phyloP scores from a whole-genome alignment of 2,329 filamentous ascomycete genomes.

The Boeremia lycopersici region DNA sequence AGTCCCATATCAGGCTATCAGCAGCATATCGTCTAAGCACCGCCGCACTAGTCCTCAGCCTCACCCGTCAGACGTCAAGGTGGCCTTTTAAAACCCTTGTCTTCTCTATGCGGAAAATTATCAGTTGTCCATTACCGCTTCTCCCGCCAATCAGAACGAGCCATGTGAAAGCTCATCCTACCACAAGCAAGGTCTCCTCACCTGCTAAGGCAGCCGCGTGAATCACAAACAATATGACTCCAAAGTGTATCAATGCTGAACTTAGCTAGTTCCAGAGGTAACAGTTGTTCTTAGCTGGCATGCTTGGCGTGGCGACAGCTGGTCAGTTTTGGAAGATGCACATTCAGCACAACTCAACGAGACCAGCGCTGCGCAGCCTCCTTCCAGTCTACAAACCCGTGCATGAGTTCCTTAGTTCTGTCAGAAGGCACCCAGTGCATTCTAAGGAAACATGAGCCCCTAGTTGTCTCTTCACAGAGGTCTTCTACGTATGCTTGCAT shows the following conservation, averaged over 20 bases:
- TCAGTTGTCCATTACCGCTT: background rate
- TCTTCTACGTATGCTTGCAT: too few relatives aligned
- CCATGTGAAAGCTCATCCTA: background rate
- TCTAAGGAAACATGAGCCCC: too few relatives aligned
- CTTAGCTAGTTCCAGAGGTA: background rate
- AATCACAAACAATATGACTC: background rate
- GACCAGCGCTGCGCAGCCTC: too few relatives aligned
- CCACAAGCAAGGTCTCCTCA: background rate
- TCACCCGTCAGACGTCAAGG: conserved; percentile 16
- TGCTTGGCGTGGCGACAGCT: background rate
- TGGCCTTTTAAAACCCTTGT: conserved; percentile 14
- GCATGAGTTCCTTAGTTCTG: too few relatives aligned
- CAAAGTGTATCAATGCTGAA: background rate
- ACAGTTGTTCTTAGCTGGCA: background rate
- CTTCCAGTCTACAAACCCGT: too few relatives aligned
- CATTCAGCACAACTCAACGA: too few relatives aligned
- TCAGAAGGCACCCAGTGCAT: too few relatives aligned
- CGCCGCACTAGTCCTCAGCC: conserved; percentile 13
- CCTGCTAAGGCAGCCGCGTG: background rate
- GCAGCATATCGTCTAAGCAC: background rate
- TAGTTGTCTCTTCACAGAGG: too few relatives aligned
- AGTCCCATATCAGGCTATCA: conserved; percentile 5
- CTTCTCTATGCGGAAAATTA: background rate
- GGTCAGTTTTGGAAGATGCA: too few relatives aligned
- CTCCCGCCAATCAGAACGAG: conserved; percentile 6